These are phyloP conservation scores for Mycena rebaudengoi DNA, from an alignment of 768 basidiomycete genomes.

Conservation along the genomic window DNA sequence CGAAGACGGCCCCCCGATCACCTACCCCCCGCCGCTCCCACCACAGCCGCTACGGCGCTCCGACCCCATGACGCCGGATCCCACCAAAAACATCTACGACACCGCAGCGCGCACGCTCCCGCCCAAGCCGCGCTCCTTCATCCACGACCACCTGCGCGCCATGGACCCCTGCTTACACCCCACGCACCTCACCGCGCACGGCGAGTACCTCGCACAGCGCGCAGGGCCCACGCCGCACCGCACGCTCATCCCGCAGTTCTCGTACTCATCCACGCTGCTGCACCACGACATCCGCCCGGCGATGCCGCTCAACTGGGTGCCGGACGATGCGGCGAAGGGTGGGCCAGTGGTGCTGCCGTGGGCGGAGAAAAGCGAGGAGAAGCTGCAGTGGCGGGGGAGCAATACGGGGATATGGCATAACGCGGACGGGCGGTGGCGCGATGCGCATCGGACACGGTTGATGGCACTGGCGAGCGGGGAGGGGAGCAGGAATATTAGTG, in stretches of 20 bases:
- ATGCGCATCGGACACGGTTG: constrained; percentile 54
- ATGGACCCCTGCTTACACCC: constrained; percentile 61
- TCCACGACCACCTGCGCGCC: constrained; percentile 50
- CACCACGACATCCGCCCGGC: constrained; percentile 63
- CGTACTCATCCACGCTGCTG: constrained; percentile 53
- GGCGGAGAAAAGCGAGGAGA: constrained; percentile 63
- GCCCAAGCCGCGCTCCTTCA: constrained; percentile 55
- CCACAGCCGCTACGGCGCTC: too few species aligned
- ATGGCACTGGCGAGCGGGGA: constrained; percentile 44
- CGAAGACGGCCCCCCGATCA: constrained; percentile 11
- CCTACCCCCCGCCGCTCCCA: not conserved
- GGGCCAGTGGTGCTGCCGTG: constrained; percentile 49
- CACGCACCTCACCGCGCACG: constrained; percentile 49
- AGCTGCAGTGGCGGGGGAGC: constrained; percentile 75
- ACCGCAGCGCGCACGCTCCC: too few species aligned
- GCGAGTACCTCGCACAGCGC: constrained; percentile 59
- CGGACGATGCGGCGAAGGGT: constrained; percentile 28
- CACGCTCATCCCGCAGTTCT: constrained; percentile 59
- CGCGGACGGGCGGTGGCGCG: constrained; percentile 49
- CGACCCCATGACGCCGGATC: too few species aligned
- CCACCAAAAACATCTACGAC: too few species aligned
- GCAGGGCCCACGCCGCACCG: constrained; percentile 53
- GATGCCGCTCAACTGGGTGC: constrained; percentile 54
- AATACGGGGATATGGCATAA: constrained; percentile 71
- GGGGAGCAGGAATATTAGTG: constrained; percentile 39